phyloP scores from a whole-genome alignment of 148 eudicot species.

The Polygonum maritimum region DNA sequence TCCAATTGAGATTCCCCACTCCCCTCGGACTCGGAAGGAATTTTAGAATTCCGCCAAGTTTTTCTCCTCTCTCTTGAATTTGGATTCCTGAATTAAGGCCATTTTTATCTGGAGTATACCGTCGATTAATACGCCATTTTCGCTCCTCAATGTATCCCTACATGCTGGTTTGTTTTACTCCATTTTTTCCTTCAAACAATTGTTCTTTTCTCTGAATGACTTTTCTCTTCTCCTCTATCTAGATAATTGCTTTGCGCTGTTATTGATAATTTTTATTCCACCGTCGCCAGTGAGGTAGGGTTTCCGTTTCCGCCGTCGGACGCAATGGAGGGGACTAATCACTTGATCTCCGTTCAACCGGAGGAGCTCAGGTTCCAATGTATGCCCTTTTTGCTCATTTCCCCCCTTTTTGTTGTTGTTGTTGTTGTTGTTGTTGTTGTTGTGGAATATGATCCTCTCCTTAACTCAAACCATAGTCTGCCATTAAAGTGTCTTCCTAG shows the following conservation, averaged over 20 bases:
- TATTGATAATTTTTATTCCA: neutral
- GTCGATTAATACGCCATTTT: constrained; percentile 18
- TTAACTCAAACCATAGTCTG: neutral
- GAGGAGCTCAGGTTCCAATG: constrained; percentile 73
- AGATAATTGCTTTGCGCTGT: neutral
- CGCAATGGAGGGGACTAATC: constrained; percentile 35
- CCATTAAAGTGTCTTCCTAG: neutral
- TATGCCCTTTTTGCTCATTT: constrained; percentile 15
- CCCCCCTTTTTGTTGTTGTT: neutral
- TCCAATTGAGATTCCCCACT: neutral
- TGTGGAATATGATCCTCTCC: neutral
- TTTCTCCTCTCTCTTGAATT: neutral
- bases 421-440: neutral
- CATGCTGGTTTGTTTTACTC: constrained; percentile 16
- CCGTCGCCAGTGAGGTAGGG: neutral
- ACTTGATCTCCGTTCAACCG: constrained; percentile 62
- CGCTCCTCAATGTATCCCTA: constrained; percentile 11
- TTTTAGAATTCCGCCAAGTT: neutral
- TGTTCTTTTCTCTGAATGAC: neutral
- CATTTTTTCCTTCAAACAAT: neutral
- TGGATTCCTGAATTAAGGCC: neutral
- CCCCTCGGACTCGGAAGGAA: neutral
- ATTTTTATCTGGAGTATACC: neutral
- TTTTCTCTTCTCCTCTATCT: neutral
- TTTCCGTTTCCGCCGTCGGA: constrained; percentile 12